These are phyloP conservation scores for Cnidoscolus chayamansa DNA, from an alignment of 441 rosid species.

Conservation along the genomic window DNA sequence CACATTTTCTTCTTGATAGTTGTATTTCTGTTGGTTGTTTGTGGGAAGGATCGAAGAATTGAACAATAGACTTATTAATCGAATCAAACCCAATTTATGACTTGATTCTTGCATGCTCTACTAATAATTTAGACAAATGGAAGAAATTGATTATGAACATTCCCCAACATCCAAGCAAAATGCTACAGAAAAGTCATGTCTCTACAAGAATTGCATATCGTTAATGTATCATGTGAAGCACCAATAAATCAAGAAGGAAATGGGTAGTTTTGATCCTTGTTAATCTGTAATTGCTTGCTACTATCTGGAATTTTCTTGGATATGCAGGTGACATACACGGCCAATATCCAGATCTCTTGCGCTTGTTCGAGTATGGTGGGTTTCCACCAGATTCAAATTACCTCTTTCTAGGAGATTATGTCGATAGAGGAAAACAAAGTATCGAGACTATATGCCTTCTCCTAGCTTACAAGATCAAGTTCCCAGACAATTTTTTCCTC, in stretches of 20 bases:
- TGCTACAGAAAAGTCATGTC: too few species aligned
- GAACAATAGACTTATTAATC: not conserved
- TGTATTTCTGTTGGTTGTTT: too few species aligned
- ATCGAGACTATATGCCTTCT: slow-evolving; percentile 82
- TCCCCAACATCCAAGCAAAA: too few species aligned
- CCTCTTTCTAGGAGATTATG: slow-evolving; percentile 80
- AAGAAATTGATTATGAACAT: not conserved
- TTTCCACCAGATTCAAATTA: slow-evolving; percentile 82
- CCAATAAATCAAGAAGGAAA: too few species aligned
- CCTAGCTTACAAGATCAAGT: slow-evolving; percentile 80
- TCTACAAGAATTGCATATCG: not conserved
- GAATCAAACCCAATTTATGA: not conserved
- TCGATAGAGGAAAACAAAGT: slow-evolving; percentile 87
- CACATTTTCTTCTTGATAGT: too few species aligned
- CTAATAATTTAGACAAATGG: not conserved
- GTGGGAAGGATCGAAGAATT: too few species aligned
- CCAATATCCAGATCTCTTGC: slow-evolving; percentile 71
- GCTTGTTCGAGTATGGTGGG: slow-evolving; percentile 81
- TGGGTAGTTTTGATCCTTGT: not conserved
- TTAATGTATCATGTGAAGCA: not conserved
- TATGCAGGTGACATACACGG: slow-evolving; percentile 80
- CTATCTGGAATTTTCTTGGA: not conserved
- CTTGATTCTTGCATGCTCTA: not conserved
- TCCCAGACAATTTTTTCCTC: slow-evolving; percentile 82
- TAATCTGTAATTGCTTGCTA: not conserved